A percentile compares a stretch with the other conserved stretches of the same genome.
phyloP scores from a whole-genome alignment of 192 early-diverging fungal species.

The Mortierella alpina region DNA sequence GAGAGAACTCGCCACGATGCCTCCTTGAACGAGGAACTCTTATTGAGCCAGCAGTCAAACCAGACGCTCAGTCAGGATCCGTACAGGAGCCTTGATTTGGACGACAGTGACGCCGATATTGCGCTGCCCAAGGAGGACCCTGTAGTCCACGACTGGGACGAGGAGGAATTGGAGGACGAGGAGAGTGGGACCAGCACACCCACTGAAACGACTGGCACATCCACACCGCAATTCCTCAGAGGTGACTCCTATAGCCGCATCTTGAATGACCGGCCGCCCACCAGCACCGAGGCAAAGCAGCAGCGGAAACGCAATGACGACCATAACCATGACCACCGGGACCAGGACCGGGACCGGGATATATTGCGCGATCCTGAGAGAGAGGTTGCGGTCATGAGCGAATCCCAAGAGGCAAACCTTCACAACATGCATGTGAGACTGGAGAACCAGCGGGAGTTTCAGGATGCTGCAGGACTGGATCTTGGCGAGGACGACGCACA shows the following conservation, averaged over 20 bases:
- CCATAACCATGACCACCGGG: not conserved
- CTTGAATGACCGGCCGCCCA: not conserved
- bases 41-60: not conserved
- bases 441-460: slow-evolving; percentile 48
- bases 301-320: not conserved
- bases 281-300: not conserved
- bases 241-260: too few species aligned
- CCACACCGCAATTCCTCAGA: not conserved
- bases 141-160: slow-evolving; percentile 45
- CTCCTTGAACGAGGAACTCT: not conserved
- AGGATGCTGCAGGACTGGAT: slow-evolving; percentile 43
- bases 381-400: slow-evolving; percentile 31
- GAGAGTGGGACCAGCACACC: slow-evolving; percentile 7
- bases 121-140: slow-evolving; percentile 39
- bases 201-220: not conserved
- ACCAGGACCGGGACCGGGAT: slow-evolving; percentile 25
- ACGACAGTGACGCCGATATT: slow-evolving; percentile 1
- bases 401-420: slow-evolving; percentile 34
- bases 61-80: not conserved
- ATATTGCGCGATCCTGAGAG: slow-evolving; percentile 36
- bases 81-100: too few species aligned
- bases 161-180: slow-evolving; percentile 48
- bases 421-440: slow-evolving; percentile 43
- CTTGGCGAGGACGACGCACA: slow-evolving; percentile 32
- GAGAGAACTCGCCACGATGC: slow-evolving; percentile 19